Conservation (phyloP, 805 yeast genomes). For the Ogataea thermomethanolica region DNA sequence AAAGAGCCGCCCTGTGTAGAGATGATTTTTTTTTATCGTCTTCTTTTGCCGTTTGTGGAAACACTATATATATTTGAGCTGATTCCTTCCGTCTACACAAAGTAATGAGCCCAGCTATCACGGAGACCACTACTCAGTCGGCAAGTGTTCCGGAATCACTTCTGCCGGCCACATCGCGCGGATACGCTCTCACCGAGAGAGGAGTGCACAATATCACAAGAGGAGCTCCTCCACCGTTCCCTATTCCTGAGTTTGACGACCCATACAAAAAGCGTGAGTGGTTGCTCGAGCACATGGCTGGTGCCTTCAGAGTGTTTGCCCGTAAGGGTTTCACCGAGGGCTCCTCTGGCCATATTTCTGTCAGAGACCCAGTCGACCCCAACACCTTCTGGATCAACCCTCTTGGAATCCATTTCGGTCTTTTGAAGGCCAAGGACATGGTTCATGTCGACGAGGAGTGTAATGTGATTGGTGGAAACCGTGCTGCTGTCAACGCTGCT, state of each 20-base stretch:
- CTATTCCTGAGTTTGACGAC: constrained; percentile 50
- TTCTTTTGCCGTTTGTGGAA: constrained; percentile 7
- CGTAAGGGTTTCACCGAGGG: constrained; percentile 76
- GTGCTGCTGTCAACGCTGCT: constrained; percentile 53
- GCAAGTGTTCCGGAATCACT: constrained; percentile 24
- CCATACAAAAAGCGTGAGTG: constrained; percentile 48
- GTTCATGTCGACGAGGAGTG: constrained; percentile 63
- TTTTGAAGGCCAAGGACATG: constrained; percentile 58
- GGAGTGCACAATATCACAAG: constrained; percentile 62
- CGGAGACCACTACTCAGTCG: constrained; percentile 13
- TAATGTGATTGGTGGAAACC: constrained; percentile 56
- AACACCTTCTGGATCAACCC: constrained; percentile 88
- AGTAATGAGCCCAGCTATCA: constrained; percentile 16
- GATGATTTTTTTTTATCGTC: constrained; percentile 5
- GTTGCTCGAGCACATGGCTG: constrained; percentile 74
- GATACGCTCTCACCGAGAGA: constrained; percentile 39
- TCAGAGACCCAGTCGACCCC: constrained; percentile 81
- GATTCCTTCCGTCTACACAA: neutral
- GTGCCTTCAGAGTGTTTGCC: constrained; percentile 80
- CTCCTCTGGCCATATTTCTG: constrained; percentile 80
- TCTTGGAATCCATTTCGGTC: constrained; percentile 68
- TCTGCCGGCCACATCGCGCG: constrained; percentile 36
- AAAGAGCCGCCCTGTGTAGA: constrained; percentile 1
- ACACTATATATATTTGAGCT: neutral
- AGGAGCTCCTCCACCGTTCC: constrained; percentile 50